phyloP scores from a whole-genome alignment of 179 eudicot genomes.

The Beta macrorhiza region DNA sequence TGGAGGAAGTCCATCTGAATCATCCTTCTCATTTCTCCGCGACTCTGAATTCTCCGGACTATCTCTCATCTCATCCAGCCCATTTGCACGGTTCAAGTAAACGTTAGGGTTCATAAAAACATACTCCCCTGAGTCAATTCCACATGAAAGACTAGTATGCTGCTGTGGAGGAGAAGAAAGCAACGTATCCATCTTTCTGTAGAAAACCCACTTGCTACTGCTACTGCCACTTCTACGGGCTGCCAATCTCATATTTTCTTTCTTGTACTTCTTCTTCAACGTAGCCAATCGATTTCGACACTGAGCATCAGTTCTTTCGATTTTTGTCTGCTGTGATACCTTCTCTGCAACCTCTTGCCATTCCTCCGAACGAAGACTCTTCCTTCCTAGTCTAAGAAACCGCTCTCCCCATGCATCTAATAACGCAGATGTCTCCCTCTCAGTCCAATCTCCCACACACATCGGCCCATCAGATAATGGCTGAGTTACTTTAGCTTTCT shows the following conservation, averaged over 20 bases:
- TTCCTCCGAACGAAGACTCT: slow-evolving; percentile 68
- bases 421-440: slow-evolving; percentile 53
- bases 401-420: slow-evolving; percentile 78
- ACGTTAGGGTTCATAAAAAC: slow-evolving; percentile 71
- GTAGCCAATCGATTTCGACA: slow-evolving; percentile 62
- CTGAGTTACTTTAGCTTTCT: slow-evolving; percentile 36
- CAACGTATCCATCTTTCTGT: slow-evolving; percentile 74
- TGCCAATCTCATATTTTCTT: slow-evolving; percentile 46
- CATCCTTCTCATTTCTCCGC: slow-evolving; percentile 36
- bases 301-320: slow-evolving; percentile 50
- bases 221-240: slow-evolving; percentile 26
- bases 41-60: slow-evolving; percentile 65
- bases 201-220: slow-evolving; percentile 62
- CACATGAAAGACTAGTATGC: slow-evolving; percentile 64
- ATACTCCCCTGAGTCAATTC: slow-evolving; percentile 88
- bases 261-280: slow-evolving; percentile 74
- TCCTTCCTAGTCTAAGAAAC: slow-evolving; percentile 62
- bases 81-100: slow-evolving; percentile 56
- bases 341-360: slow-evolving; percentile 79
- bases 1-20: slow-evolving; percentile 43
- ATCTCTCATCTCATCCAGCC: slow-evolving; percentile 85
- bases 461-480: slow-evolving; percentile 43
- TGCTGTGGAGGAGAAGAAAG: slow-evolving; percentile 44
- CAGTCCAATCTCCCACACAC: slow-evolving; percentile 47
- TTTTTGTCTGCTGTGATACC: slow-evolving; percentile 51